Conservation (phyloP, 2,329 filamentous ascomycete genomes). For the Claviceps pazoutovae region DNA sequence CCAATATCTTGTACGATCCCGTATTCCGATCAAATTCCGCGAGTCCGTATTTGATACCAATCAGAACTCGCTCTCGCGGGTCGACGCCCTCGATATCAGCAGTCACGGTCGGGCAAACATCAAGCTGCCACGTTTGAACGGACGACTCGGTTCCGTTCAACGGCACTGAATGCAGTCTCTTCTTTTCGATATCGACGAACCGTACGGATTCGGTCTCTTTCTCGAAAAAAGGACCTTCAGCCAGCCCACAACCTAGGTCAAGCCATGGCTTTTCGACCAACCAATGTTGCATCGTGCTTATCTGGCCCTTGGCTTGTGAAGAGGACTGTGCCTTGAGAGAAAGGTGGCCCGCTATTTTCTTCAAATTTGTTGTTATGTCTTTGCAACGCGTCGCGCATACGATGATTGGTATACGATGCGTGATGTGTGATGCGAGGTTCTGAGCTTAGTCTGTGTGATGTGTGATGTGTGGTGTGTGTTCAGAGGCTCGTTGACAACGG, state of each 20-base stretch:
- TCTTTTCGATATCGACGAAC: constrained; percentile 72
- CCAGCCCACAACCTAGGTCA: constrained; percentile 47
- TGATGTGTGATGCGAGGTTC: not conserved
- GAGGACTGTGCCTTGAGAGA: not conserved
- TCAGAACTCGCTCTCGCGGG: constrained; percentile 50
- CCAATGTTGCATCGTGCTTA: constrained; percentile 24
- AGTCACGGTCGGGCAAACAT: constrained; percentile 50
- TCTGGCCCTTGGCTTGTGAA: not conserved
- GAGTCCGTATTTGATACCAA: constrained; percentile 70
- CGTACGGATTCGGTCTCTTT: constrained; percentile 49
- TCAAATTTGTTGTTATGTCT: not conserved
- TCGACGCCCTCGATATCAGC: constrained; percentile 61
- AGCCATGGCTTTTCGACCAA: constrained; percentile 41
- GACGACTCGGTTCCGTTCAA: constrained; percentile 49
- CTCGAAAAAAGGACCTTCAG: constrained; percentile 66
- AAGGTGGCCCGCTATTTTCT: not conserved
- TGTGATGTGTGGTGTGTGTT: not conserved
- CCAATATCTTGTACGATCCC: constrained; percentile 39
- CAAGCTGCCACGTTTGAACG: constrained; percentile 44
- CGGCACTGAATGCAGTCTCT: constrained; percentile 58
- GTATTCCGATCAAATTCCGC: constrained; percentile 58
- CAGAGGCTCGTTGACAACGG: not conserved
- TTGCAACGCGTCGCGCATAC: not conserved
- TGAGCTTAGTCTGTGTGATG: not conserved
- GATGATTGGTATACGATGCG: too few relatives aligned